Percentiles rank a stretch among this genome's conserved stretches.
Evolutionary conservation across 371 early-diverging fungal genomes (phyloP).

Genomic region (Dinochytrium kinnereticum): DNA sequence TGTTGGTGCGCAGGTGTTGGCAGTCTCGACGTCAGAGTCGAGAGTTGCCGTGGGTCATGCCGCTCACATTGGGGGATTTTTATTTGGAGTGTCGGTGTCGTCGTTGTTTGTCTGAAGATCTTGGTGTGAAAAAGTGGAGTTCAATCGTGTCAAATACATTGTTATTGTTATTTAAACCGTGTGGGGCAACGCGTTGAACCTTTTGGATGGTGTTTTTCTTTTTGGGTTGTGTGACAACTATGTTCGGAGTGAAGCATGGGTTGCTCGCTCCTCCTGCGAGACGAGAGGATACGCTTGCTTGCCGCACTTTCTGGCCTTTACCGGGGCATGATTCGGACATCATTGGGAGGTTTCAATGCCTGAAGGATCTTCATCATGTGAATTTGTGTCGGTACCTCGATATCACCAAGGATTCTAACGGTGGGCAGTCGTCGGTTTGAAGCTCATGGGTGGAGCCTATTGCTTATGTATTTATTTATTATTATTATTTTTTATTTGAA

Average conservation of each 20-base stretch:
- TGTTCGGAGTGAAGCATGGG: background rate
- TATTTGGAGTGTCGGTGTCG: slow-evolving; percentile 26
- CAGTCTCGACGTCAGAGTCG: background rate
- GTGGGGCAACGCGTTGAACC: too few species aligned
- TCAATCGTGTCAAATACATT: too few species aligned
- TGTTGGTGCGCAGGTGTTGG: slow-evolving; percentile 27
- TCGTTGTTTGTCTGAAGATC: slow-evolving; percentile 5
- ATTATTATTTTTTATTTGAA: too few species aligned
- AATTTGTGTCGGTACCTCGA: background rate
- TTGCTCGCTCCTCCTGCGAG: background rate
- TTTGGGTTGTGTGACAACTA: too few species aligned
- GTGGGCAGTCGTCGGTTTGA: background rate
- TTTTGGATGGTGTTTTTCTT: too few species aligned
- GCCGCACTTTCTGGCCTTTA: background rate
- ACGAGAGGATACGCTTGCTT: background rate
- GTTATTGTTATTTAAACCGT: too few species aligned
- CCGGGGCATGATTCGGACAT: background rate
- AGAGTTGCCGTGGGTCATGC: slow-evolving; percentile 24
- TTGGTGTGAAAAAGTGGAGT: too few species aligned
- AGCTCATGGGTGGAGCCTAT: too few species aligned
- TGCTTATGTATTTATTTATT: too few species aligned
- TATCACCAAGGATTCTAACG: background rate
- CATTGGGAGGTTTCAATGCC: slow-evolving; percentile 9
- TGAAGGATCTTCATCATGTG: background rate
- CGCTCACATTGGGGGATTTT: slow-evolving; percentile 42